These are phyloP conservation scores for Helianthus tuberosus DNA, from an alignment of 129 eudicot genomes.

Conservation along the genomic window DNA sequence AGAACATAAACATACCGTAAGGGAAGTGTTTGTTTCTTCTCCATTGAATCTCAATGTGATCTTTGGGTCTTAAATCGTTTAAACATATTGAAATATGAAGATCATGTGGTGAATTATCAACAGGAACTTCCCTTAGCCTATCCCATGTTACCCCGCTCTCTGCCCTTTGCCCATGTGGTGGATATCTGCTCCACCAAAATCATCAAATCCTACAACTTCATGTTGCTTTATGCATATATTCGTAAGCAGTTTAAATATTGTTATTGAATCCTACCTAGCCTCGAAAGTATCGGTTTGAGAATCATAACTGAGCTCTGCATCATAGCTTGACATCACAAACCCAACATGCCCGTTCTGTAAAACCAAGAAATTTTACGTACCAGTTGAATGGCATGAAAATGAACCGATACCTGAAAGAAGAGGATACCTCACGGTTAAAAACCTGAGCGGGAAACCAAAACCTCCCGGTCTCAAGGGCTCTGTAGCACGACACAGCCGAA, in stretches of 20 bases:
- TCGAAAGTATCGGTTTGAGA: conserved; percentile 63
- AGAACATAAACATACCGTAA: conserved; percentile 45
- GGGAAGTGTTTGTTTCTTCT: conserved; percentile 79
- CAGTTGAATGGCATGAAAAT: neutral
- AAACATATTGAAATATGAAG: conserved; percentile 64
- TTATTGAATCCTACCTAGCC: conserved; percentile 56
- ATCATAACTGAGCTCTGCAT: conserved; percentile 75
- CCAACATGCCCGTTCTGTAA: conserved; percentile 86
- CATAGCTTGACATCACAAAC: conserved; percentile 77
- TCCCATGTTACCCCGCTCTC: conserved; percentile 76
- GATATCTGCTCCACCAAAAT: conserved; percentile 48
- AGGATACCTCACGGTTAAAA: conserved; percentile 74
- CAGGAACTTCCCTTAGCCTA: conserved; percentile 61
- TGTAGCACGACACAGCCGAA: conserved; percentile 57
- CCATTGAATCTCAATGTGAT: conserved; percentile 91
- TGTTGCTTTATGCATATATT: neutral
- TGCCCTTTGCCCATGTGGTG: conserved; percentile 76
- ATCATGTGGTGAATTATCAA: conserved; percentile 60
- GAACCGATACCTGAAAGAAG: neutral
- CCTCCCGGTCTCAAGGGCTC: conserved; percentile 71
- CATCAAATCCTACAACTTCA: neutral
- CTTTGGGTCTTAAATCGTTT: conserved; percentile 57
- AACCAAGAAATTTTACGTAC: conserved; percentile 1
- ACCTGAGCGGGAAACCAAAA: conserved; percentile 93
- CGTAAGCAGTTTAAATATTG: neutral